Evolutionary conservation across 306 rosid genomes (phyloP).

Genomic region (Casuarina cunninghamiana): DNA sequence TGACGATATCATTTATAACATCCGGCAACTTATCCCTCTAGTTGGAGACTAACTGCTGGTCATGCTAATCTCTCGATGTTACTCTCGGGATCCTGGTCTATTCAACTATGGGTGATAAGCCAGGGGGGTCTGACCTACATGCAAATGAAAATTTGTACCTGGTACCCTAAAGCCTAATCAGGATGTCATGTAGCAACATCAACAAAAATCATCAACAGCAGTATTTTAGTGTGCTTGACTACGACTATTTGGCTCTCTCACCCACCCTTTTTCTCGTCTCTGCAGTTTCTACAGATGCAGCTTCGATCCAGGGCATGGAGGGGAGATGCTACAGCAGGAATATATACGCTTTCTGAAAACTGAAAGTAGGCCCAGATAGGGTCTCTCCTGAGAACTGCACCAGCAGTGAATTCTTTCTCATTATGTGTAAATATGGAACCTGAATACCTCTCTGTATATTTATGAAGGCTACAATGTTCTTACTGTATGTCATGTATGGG

Average conservation of each 20-base stretch:
- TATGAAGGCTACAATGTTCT: not conserved
- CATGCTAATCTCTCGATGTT: not conserved
- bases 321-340: slow-evolving; percentile 75
- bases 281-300: slow-evolving; percentile 76
- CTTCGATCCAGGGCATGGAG: slow-evolving; percentile 68
- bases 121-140: not conserved
- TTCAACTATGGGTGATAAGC: not conserved
- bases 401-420: slow-evolving; percentile 17
- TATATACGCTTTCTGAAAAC: slow-evolving; percentile 59
- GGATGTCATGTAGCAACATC: not conserved
- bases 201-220: not conserved
- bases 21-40: not conserved
- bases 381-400: not conserved
- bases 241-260: not conserved
- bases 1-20: not conserved
- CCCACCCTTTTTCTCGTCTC: slow-evolving; percentile 6
- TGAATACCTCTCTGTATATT: not conserved
- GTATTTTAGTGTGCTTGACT: not conserved
- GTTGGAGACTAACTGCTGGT: not conserved
- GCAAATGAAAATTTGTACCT: not conserved
- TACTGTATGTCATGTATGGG: not conserved
- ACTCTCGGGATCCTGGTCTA: not conserved
- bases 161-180: not conserved
- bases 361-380: slow-evolving; percentile 39
- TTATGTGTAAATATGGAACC: slow-evolving; percentile 41